These are phyloP conservation scores for Pelargonium australe DNA, from an alignment of 441 rosid genomes.

Conservation along the genomic window DNA sequence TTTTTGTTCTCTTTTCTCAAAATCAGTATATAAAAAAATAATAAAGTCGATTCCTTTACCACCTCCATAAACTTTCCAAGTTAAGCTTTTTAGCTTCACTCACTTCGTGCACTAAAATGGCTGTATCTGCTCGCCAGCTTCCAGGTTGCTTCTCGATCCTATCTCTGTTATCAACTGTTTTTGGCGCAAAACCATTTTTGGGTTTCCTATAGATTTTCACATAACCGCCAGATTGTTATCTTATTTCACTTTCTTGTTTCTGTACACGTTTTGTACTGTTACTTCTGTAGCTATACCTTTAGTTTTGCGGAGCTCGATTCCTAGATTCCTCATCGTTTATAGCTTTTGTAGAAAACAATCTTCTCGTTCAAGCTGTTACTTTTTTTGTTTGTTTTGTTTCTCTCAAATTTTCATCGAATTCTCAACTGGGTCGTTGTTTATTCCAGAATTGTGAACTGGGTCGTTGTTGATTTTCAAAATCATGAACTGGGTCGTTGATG, in stretches of 20 bases:
- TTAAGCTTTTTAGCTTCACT: neutral
- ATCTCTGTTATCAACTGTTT: slow-evolving; percentile 1
- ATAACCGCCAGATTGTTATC: neutral
- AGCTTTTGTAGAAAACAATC: neutral
- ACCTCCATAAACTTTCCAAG: neutral
- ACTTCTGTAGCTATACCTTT: neutral
- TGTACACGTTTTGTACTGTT: neutral
- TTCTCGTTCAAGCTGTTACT: neutral
- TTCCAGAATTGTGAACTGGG: slow-evolving; percentile 8
- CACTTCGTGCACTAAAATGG: slow-evolving; percentile 1
- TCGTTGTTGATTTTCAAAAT: neutral
- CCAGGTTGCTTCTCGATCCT: slow-evolving; percentile 1
- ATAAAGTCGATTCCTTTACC: neutral
- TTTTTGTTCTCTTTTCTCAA: neutral
- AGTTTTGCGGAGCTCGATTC: neutral
- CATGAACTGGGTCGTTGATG: slow-evolving; percentile 10
- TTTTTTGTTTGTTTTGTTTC: neutral
- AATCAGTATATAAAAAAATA: neutral
- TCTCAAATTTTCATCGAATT: neutral
- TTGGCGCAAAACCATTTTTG: neutral
- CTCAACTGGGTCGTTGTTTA: neutral
- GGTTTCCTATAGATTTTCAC: neutral
- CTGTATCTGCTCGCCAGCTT: neutral
- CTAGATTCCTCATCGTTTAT: neutral
- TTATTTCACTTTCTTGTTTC: neutral